Percentiles rank a stretch among this genome's conserved stretches.
These are phyloP conservation scores for Podaxis carcinomalis DNA, from an alignment of 768 basidiomycete genomes.

Conservation along the genomic window DNA sequence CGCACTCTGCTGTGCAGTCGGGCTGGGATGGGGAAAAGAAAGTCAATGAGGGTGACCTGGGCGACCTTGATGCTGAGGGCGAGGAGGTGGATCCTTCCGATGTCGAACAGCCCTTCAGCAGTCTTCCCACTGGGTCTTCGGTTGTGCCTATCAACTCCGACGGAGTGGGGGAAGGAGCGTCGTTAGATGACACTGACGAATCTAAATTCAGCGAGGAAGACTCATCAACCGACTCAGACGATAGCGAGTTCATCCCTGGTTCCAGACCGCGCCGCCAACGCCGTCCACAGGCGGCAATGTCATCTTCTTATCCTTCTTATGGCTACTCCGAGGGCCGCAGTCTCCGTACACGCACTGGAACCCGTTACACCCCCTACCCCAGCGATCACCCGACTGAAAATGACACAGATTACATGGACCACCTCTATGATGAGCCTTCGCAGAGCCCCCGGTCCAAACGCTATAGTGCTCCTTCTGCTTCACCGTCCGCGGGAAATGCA, in stretches of 20 bases:
- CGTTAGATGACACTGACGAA: slow-evolving; percentile 16
- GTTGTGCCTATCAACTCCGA: slow-evolving; percentile 5
- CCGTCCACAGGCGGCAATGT: slow-evolving; percentile 11
- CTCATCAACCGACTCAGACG: slow-evolving; percentile 19
- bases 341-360: slow-evolving; percentile 22
- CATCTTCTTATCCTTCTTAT: slow-evolving; percentile 7
- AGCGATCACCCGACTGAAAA: slow-evolving; percentile 7
- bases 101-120: not conserved
- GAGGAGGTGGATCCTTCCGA: slow-evolving; percentile 9
- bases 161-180: slow-evolving; percentile 24
- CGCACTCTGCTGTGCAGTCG: not conserved
- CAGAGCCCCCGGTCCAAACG: not conserved
- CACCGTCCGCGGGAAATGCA: not conserved
- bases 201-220: slow-evolving; percentile 10
- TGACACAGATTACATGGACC: slow-evolving; percentile 1
- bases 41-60: not conserved
- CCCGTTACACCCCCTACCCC: slow-evolving; percentile 22
- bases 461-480: slow-evolving; percentile 4
- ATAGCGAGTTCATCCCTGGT: slow-evolving; percentile 28
- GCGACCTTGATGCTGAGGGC: slow-evolving; percentile 16
- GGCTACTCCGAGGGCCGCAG: slow-evolving; percentile 15
- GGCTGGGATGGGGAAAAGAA: slow-evolving; percentile 4
- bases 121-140: not conserved
- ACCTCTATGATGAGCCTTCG: not conserved
- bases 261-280: slow-evolving; percentile 14